Conservation (phyloP, 139 green algal genomes). For the Picochlorum sp. region DNA sequence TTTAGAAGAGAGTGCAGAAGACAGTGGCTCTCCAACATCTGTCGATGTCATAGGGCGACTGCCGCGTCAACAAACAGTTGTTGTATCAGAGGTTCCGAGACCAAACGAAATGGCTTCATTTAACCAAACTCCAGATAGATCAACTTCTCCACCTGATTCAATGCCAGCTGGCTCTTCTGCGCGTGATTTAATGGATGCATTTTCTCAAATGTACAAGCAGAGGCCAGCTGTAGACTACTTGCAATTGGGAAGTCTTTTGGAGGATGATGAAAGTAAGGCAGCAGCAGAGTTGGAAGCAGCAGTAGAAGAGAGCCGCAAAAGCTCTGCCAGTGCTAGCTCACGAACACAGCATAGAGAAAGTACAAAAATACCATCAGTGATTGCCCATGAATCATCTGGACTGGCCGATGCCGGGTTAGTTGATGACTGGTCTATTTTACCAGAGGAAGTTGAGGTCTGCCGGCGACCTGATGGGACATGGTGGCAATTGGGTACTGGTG, state of each 20-base stretch:
- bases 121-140: too few species aligned
- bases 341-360: neutral
- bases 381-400: neutral
- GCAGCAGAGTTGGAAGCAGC: conserved; percentile 8
- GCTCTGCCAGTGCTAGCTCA: neutral
- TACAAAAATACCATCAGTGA: neutral
- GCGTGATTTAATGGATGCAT: conserved; percentile 28
- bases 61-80: neutral
- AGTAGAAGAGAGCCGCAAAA: conserved; percentile 1
- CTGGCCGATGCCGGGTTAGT: neutral
- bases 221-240: conserved; percentile 24
- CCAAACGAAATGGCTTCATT: too few species aligned
- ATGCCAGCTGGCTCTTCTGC: conserved; percentile 9
- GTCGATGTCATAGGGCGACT: too few species aligned
- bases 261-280: conserved; percentile 7
- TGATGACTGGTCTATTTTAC: conserved; percentile 11
- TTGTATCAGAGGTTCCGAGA: neutral
- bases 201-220: conserved; percentile 28
- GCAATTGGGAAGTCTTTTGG: neutral
- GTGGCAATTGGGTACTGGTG: conserved; percentile 35
- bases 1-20: too few species aligned
- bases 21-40: too few species aligned
- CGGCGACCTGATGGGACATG: conserved; percentile 18
- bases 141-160: neutral
- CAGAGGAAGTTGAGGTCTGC: conserved; percentile 32